These are phyloP conservation scores for Maudiozyma barnettii DNA, from an alignment of 805 yeast species.

Conservation along the genomic window DNA sequence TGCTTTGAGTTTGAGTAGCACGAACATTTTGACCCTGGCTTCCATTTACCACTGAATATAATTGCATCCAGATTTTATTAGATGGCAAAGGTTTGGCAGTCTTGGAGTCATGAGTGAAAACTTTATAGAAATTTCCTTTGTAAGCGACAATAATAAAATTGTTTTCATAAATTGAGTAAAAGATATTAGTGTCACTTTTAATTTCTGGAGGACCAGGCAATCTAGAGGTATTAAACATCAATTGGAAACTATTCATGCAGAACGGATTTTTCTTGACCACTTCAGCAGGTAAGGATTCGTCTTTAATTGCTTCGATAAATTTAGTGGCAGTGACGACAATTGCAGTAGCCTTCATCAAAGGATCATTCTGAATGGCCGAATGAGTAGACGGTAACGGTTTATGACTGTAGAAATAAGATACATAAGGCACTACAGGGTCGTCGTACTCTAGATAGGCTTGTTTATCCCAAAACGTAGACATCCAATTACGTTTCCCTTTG, in stretches of 20 bases:
- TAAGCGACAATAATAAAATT: slow-evolving; percentile 63
- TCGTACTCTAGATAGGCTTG: slow-evolving; percentile 84
- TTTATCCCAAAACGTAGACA: slow-evolving; percentile 87
- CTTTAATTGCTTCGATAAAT: slow-evolving; percentile 58
- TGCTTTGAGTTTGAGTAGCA: slow-evolving; percentile 7
- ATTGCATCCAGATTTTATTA: slow-evolving; percentile 46
- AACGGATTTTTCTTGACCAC: slow-evolving; percentile 66
- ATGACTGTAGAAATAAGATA: slow-evolving; percentile 82
- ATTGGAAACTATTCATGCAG: slow-evolving; percentile 87
- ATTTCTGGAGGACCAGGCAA: slow-evolving; percentile 44
- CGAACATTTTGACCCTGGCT: background rate
- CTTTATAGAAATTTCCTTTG: slow-evolving; percentile 73
- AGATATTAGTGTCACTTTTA: slow-evolving; percentile 51
- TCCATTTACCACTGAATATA: slow-evolving; percentile 41
- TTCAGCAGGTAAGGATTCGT: slow-evolving; percentile 73
- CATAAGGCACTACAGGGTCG: slow-evolving; percentile 92
- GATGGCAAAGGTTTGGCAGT: slow-evolving; percentile 32
- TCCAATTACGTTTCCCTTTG: slow-evolving; percentile 65
- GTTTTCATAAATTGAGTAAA: slow-evolving; percentile 39
- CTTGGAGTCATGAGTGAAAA: slow-evolving; percentile 44
- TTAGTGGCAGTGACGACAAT: slow-evolving; percentile 56
- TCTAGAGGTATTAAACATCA: slow-evolving; percentile 85
- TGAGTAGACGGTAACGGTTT: slow-evolving; percentile 43
- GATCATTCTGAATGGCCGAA: slow-evolving; percentile 46
- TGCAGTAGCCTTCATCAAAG: slow-evolving; percentile 66